Evolutionary conservation across 495 filamentous ascomycete species (phyloP), one percentile per base, ranked within the genome.

Genomic region (Bathelium albidoporum): DNA sequence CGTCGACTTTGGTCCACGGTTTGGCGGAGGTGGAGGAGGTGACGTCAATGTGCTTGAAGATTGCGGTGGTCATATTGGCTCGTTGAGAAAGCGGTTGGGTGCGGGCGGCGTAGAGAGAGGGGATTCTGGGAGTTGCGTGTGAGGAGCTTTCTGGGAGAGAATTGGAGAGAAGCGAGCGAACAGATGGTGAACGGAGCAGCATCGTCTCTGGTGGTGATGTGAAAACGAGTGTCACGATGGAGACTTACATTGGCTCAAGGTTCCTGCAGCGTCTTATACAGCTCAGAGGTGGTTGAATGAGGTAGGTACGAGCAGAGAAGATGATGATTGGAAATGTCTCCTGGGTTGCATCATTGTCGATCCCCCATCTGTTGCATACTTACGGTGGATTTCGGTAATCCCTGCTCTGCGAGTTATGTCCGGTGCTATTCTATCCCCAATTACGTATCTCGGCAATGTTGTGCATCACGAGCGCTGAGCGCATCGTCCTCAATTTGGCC

Each of bases 1-100:
- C 73, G 49, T 75, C 73, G 59, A 75, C 73, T 62, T 75, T 75
- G 59, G 62, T 63, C 73, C 73, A 75, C 9, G 72, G 72, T 62
- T 73, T 71, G 26, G 63, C 61, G 14, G 43, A 61, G 60, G 68
- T 64, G 5, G 60, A 69, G 43, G 65, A 66, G 5, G 59, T 59
- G 0, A 70, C 45, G 65, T 75, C 71, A 41, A 75, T 73, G 68
- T 75, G 66, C 32, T 75, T 73, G 72, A 75, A 75, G 52, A 43
- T 64, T 24, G 69, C 66, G 55, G 72, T 75, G 16, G 73, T 75
- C 71, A 73, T 74, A 12, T 36, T 71, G n/a, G 65, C 58, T 55
- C 49, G 12, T 29, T 55, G 49, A 26, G 22, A 55, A 9, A 26
- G 24, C 24, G 49, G 22, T 49, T 49, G 44, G 10, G 12, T 20